These are phyloP conservation scores for Vitis rotundifolia DNA, from an alignment of 164 flowering plant species.

Conservation along the genomic window DNA sequence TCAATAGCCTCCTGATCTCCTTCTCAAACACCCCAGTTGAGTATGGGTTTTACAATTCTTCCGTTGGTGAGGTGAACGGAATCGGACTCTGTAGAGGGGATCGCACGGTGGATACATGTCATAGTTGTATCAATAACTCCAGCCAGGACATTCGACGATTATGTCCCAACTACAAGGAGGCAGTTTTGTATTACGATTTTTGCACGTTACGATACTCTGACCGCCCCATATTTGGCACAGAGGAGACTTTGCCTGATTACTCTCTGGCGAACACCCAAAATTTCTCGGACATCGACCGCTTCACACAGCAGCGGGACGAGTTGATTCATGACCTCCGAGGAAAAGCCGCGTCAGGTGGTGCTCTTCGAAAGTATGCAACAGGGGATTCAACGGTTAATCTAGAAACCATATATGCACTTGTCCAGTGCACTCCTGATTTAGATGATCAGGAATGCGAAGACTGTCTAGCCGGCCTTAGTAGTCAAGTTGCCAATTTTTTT, in stretches of 20 bases:
- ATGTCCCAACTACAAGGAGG: not conserved
- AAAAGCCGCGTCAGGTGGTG: not conserved
- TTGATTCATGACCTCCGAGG: not conserved
- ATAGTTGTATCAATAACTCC: too few species aligned
- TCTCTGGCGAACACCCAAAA: not conserved
- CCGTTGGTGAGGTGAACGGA: too few species aligned
- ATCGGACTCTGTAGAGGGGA: too few species aligned
- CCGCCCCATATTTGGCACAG: not conserved
- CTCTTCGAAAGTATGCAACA: conserved; percentile 10
- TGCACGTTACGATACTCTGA: not conserved
- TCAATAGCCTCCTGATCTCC: too few species aligned
- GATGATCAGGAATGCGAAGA: not conserved
- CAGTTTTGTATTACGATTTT: not conserved
- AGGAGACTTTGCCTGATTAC: not conserved
- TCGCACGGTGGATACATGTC: too few species aligned
- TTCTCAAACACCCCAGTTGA: too few species aligned
- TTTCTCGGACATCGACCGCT: not conserved
- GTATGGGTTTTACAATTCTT: too few species aligned
- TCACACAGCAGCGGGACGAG: not conserved
- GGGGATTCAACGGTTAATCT: not conserved
- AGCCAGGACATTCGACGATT: too few species aligned
- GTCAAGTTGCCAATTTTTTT: too few species aligned
- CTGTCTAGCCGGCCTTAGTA: not conserved
- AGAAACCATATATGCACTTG: conserved; percentile 8
- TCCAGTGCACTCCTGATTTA: conserved; percentile 21